Evolutionary conservation across 2,329 filamentous ascomycete species (phyloP), one percentile per base, ranked within the genome.

Genomic region (Colletotrichum sp.): DNA sequence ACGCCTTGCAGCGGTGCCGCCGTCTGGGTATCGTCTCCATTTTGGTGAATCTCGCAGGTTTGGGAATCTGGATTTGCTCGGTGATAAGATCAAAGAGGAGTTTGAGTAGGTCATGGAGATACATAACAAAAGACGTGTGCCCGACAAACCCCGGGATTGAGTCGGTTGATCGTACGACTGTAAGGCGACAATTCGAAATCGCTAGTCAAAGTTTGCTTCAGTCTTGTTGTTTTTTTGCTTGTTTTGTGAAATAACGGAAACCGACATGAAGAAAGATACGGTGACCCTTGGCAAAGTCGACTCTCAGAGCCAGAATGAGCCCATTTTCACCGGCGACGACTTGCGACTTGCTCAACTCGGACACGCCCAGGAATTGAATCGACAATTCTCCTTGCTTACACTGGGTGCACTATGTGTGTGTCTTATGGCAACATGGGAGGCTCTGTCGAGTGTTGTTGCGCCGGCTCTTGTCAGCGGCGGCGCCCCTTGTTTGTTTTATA

Each of bases 351-450:
- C 80, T 3, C 80, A 82, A 69, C 60, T 83, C 13, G 82, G 82
- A 7, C 81, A 82, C 8, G 55, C 76, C 5, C 81, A 83, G 52
- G 81, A 84, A 62, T 82, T 87, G 5, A 66, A 77, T 30, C 72
- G 79, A 15, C 71, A 75, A 28, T 88, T 88, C 78, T 86, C 86
- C 0, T 78, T 89, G 2, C 86, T 85, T 79, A 86, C 88, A 1
- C 81, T 90, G 4, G 84, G 84, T 16, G 83, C 84, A 7, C 80
- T 90, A 8, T 86, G 86, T 60, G 79, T 89, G 9, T 88, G 86
- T 68, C 81, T 90, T 59, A 89, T 89, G 87, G 88, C 85, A 55
- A 89, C 88, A 8, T 90, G 88, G 88, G 88, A 90, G 74, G 88
- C 88, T 1, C 78, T 89, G 5, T 85, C 86, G 0, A 85, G 85